Evolutionary conservation across 208 protist genomes (phyloP), one percentile per base, ranked within the genome.

Genomic region (Giardia duodenalis): DNA sequence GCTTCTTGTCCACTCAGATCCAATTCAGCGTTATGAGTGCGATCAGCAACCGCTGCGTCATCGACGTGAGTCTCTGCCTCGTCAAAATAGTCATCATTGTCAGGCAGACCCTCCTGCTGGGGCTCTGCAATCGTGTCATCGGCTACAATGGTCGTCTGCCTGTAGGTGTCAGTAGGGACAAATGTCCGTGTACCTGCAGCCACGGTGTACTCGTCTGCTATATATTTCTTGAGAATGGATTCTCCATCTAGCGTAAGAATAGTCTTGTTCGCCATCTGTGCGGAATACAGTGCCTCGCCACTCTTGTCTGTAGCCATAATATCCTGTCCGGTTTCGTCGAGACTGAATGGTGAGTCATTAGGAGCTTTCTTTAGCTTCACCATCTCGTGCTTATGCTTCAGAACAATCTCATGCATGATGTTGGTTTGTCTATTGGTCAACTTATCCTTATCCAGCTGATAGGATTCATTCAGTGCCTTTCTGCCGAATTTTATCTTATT

Each of bases 241-340:
- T 76, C 57, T 30, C 57, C 57, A 76, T 76, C 57, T 39, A 76
- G 57, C 19, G 57, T 76, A 10, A 76, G 30, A 76, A 30, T 76
- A 30, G 57, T 76, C 57, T 76, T 76, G 57, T 76, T 76, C 19
- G 57, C 57, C 57, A 76, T 76, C 57, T 76, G 57, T 76, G 57
- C 57, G 19, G 10, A 30, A 76, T 76, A 76, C 19, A 76, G 57
- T 76, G 57, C 57, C 57, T 76, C 57, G 10, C 57, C 57, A 76
- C 57, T 76, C 57, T 76, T 10, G 10, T 76, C 57, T 30, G 57
- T 76, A 30, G 57, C 57, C 57, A 76, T 76, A 30, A 76, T 76
- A 30, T 76, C 57, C 30, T 76, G 57, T 30, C 57, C 57, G 30
- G 10, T 30, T 30, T 76, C 57, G 19, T 10, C 30, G 19, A 76